Evolutionary conservation across 257 asterid genomes (phyloP).

Genomic region (Nicotiana benthamiana): DNA sequence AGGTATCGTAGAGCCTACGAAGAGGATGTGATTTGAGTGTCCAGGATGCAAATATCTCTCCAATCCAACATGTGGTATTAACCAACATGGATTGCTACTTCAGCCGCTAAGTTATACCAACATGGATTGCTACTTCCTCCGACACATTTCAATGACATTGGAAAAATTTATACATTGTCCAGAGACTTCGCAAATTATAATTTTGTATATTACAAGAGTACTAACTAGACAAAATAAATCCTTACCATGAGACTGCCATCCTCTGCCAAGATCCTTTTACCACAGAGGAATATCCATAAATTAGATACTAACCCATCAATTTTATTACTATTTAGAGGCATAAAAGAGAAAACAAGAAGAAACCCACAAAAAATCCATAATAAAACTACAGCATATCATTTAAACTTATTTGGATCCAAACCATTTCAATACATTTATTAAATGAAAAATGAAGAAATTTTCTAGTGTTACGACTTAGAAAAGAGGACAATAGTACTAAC

Average conservation of each 20-base stretch:
- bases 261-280: too few species aligned
- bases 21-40: neutral
- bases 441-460: too few species aligned
- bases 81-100: neutral
- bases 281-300: too few species aligned
- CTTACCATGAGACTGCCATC: conserved; percentile 89
- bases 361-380: too few species aligned
- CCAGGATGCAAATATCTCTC: neutral
- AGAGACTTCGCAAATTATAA: neutral
- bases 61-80: neutral
- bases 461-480: too few species aligned
- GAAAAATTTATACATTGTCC: neutral
- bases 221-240: neutral
- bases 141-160: neutral
- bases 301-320: too few species aligned
- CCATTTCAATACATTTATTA: too few species aligned
- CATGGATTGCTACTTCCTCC: neutral
- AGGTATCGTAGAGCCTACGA: conserved; percentile 83
- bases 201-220: neutral
- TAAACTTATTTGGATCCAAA: too few species aligned
- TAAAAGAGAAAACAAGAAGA: too few species aligned
- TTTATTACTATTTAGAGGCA: too few species aligned
- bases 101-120: neutral
- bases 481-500: too few species aligned
- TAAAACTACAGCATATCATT: too few species aligned